phyloP scores from a whole-genome alignment of 2,329 filamentous ascomycete genomes.

The Ustulina deusta region DNA sequence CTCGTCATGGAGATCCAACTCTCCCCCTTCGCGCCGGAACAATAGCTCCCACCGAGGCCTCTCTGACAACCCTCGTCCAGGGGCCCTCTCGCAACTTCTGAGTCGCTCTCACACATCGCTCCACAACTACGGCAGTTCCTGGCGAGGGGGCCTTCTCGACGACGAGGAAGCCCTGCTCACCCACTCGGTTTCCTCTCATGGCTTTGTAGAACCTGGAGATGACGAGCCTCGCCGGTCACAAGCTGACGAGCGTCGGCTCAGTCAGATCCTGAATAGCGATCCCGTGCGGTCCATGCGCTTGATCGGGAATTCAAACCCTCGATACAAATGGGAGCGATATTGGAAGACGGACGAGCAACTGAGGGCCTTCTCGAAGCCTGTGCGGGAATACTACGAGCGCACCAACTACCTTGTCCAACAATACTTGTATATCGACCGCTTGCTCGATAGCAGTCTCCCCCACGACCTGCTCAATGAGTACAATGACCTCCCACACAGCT shows the following conservation, averaged over 20 bases:
- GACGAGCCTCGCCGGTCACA: conserved; percentile 61
- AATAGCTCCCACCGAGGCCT: conserved; percentile 35
- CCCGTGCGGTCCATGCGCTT: conserved; percentile 85
- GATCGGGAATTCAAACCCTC: conserved; percentile 87
- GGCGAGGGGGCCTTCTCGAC: conserved; percentile 41
- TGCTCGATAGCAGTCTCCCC: conserved; percentile 92
- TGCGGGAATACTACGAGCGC: conserved; percentile 89
- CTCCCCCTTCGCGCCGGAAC: conserved; percentile 39
- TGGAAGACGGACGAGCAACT: conserved; percentile 85
- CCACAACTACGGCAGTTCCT: conserved; percentile 48
- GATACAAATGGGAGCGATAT: conserved; percentile 88
- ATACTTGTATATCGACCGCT: conserved; percentile 91
- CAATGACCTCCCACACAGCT: conserved; percentile 69
- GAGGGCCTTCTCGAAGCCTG: conserved; percentile 74
- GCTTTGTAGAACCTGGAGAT: conserved; percentile 45
- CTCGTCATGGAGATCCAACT: conserved; percentile 38
- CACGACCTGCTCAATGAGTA: conserved; percentile 94
- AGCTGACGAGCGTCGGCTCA: conserved; percentile 69
- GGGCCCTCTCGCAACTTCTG: conserved; percentile 48
- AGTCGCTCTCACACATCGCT: conserved; percentile 48
- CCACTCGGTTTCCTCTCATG: conserved; percentile 18
- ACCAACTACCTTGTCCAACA: conserved; percentile 91
- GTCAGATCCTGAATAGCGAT: conserved; percentile 71
- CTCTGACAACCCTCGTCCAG: conserved; percentile 44
- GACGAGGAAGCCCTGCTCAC: conserved; percentile 43